Conservation (phyloP, 1,284 basidiomycete species). For the Mycena sp. region DNA sequence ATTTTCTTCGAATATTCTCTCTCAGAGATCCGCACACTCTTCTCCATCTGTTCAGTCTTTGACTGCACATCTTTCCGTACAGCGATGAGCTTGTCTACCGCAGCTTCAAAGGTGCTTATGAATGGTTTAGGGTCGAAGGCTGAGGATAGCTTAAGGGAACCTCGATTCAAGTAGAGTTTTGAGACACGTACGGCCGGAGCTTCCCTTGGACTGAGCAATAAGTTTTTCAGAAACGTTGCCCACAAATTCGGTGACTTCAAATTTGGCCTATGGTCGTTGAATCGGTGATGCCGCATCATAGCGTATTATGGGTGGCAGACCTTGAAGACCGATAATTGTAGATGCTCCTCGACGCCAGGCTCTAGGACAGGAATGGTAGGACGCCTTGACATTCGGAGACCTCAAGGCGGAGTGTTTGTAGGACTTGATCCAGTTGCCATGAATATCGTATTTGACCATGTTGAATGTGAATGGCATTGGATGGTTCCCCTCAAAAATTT, state of each 20-base stretch:
- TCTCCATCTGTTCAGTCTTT: constrained; percentile 92
- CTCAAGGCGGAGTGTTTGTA: too few relatives aligned
- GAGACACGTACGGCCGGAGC: constrained; percentile 74
- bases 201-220: constrained; percentile 83
- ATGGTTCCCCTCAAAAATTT: background rate
- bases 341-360: constrained; percentile 66
- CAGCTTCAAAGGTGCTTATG: constrained; percentile 90
- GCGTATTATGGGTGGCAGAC: constrained; percentile 41
- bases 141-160: constrained; percentile 19
- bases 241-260: constrained; percentile 92
- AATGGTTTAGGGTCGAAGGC: constrained; percentile 96
- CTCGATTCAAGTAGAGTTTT: background rate
- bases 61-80: constrained; percentile 90
- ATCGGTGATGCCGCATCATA: constrained; percentile 11
- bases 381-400: constrained; percentile 41
- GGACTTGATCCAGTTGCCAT: background rate
- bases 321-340: constrained; percentile 76
- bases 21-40: constrained; percentile 90
- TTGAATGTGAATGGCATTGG: background rate
- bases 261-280: constrained; percentile 75
- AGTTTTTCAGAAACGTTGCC: constrained; percentile 86
- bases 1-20: constrained; percentile 95
- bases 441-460: constrained; percentile 6
- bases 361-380: constrained; percentile 50
- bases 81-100: constrained; percentile 87